phyloP scores from a whole-genome alignment of 1,284 basidiomycete species.

The Sporisorium graminicola region DNA sequence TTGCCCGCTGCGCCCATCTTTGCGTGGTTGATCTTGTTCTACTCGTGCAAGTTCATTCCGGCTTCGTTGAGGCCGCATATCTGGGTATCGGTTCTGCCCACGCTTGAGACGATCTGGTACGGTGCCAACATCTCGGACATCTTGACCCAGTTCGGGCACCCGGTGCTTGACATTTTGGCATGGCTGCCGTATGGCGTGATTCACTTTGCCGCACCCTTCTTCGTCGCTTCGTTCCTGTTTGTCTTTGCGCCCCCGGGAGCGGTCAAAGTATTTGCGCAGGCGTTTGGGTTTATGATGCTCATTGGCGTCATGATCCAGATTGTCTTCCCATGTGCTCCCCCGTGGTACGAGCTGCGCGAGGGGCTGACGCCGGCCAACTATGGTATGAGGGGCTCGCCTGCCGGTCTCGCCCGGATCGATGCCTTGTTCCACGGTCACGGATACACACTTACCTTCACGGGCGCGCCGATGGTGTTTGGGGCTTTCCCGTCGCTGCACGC shows the following conservation, averaged over 20 bases:
- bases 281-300: slow-evolving; percentile 94
- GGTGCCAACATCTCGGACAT: slow-evolving; percentile 97
- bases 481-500: slow-evolving; percentile 96
- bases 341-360: slow-evolving; percentile 96
- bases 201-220: slow-evolving; percentile 84
- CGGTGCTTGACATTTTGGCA: slow-evolving; percentile 88
- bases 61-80: slow-evolving; percentile 80
- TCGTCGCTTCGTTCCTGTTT: slow-evolving; percentile 78
- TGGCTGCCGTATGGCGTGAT: slow-evolving; percentile 96
- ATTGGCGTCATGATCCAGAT: slow-evolving; percentile 90
- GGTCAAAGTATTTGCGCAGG: slow-evolving; percentile 86
- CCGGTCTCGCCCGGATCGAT: slow-evolving; percentile 92
- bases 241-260: slow-evolving; percentile 82
- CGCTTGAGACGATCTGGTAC: slow-evolving; percentile 92
- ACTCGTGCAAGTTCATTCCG: slow-evolving; percentile 87
- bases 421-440: slow-evolving; percentile 82
- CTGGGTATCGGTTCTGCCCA: slow-evolving; percentile 91
- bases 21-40: slow-evolving; percentile 78
- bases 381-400: slow-evolving; percentile 86
- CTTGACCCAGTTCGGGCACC: slow-evolving; percentile 91
- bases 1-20: slow-evolving; percentile 88
- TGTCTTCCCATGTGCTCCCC: slow-evolving; percentile 90
- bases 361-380: slow-evolving; percentile 95
- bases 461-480: slow-evolving; percentile 93
- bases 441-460: slow-evolving; percentile 87